Evolutionary conservation across 2,329 filamentous ascomycete genomes (phyloP), one percentile per base, ranked within the genome.

Genomic region (Thielaviopsis punctulata): DNA sequence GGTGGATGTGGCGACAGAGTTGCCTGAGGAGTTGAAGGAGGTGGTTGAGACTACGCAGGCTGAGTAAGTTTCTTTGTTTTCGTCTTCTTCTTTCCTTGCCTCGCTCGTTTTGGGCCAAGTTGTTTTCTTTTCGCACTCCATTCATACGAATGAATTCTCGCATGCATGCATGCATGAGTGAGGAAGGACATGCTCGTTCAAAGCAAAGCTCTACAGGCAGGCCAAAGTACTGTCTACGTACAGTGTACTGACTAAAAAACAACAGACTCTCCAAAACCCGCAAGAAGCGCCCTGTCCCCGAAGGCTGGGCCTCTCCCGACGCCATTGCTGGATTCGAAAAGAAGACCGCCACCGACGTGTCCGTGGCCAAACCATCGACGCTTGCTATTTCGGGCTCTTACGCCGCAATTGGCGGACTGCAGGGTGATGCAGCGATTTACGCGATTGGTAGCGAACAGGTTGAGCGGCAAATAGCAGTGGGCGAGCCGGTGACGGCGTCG

Each of bases 271-370:
- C 86, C 54, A 86, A 87, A 64, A 84, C 84, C 47, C 85, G 92
- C 62, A 86, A 90, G 69, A 95, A 93, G 75, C 84, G 92, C 56
- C 77, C 86, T 7, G 71, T 93, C 33, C 90, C 92, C 25, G 78
- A 85, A 56, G 86, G 77, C 52, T 96, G 92, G 90, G 84, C 81
- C 3, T 86, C 83, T 5, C 66, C 76, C 45, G 86, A 94, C 50
- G 75, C 78, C 5, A 73, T 98, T 9, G 65, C 72, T 3, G 62
- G 69, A 1, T 73, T 77, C 54, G 63, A 68, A 44, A 65, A 69
- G 53, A 61, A 64, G 12, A 62, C 67, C 3, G 71, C 73, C 18
- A 72, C 69, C 53, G 63, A 72, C 25, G 60, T 73, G 5, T 66
- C 71, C 3, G 67, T 78, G 2, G 61, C 68, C 2, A 67, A 73